Evolutionary conservation across 2,329 filamentous ascomycete genomes (phyloP).

Genomic region (Hypoxylon sp.): DNA sequence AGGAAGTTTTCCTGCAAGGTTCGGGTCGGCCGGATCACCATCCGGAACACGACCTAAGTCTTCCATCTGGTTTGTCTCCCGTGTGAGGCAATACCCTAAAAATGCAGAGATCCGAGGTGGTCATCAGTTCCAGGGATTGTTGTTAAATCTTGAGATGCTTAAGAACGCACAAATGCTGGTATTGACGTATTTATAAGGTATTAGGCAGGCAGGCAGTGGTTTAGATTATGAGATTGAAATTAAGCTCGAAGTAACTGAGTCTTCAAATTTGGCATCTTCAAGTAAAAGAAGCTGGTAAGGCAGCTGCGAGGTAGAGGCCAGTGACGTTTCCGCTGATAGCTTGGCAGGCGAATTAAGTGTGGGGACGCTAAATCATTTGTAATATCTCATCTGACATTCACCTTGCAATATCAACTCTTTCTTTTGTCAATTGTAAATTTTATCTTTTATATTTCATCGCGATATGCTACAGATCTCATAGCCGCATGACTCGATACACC

Average conservation of each 20-base stretch:
- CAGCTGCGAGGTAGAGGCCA: conserved; percentile 3
- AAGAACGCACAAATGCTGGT: too few relatives aligned
- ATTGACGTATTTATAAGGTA: too few relatives aligned
- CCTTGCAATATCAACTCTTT: neutral
- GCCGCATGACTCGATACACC: too few relatives aligned
- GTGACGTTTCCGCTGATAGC: conserved; percentile 22
- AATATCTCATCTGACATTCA: neutral
- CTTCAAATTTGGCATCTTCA: too few relatives aligned
- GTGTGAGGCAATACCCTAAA: conserved; percentile 49
- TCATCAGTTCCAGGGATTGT: conserved; percentile 45
- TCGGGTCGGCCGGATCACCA: conserved; percentile 34
- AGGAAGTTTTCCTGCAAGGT: conserved; percentile 36
- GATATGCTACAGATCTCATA: neutral
- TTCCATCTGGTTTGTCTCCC: conserved; percentile 48
- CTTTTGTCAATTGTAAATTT: neutral
- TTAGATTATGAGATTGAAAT: too few relatives aligned
- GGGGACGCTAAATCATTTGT: conserved; percentile 14
- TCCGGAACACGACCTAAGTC: conserved; percentile 37
- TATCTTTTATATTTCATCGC: neutral
- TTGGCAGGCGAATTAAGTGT: conserved; percentile 28
- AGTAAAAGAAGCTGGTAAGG: neutral
- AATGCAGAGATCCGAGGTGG: conserved; percentile 37
- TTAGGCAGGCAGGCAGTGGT: too few relatives aligned
- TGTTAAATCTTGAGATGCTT: too few relatives aligned
- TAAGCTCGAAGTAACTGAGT: too few relatives aligned